Evolutionary conservation across 2,329 filamentous ascomycete species (phyloP), one percentile per base, ranked within the genome.

Genomic region (Acephala macrosclerotiorum): DNA sequence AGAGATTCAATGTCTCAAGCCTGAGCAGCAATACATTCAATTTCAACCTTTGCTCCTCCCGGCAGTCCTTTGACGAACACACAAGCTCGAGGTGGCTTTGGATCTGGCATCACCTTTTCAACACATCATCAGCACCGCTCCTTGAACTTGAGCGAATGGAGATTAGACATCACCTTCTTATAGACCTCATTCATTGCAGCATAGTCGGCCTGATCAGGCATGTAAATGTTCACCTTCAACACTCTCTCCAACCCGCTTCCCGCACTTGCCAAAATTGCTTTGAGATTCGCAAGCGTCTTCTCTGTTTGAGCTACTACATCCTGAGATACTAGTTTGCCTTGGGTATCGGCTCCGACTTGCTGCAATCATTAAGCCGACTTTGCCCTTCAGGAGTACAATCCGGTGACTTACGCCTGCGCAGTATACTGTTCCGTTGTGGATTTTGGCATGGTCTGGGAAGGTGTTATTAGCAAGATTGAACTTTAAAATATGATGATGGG

Each of bases 21-120:
- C 56, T 65, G 55, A 56, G 66, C 64, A 61, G 66, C 63, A 61
- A 68, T 58, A 57, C 63, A 68, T 18, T 68, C 67, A 51, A 68
- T 68, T 57, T 68, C 67, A 40, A 68, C 64, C 22, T 62, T 65
- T 25, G 67, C 64, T 26, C 61, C 67, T 36, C 64, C 64, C 3
- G 67, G 67, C 7, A 68, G 45, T 2, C 61, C 61, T 35, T 66
- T 62, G 25, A 66, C 53, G 51, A 65, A 66, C 14, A 68, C 64
- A 59, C 66, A 68, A 42, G 67, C 67, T 40, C 67, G 57, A 14
- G 67, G 67, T 22, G 64, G 67, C 35, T 68, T 66, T 35, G 64
- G 67, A 58, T 65, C 67, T 12, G 64, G 58, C 67, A 68, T 68
- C n/a, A 65, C 36, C 62, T 60, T 60, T 14, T 9, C 40, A 36